Evolutionary conservation across 2,329 filamentous ascomycete species (phyloP), one percentile per base, ranked within the genome.

Genomic region (Cytospora mali): DNA sequence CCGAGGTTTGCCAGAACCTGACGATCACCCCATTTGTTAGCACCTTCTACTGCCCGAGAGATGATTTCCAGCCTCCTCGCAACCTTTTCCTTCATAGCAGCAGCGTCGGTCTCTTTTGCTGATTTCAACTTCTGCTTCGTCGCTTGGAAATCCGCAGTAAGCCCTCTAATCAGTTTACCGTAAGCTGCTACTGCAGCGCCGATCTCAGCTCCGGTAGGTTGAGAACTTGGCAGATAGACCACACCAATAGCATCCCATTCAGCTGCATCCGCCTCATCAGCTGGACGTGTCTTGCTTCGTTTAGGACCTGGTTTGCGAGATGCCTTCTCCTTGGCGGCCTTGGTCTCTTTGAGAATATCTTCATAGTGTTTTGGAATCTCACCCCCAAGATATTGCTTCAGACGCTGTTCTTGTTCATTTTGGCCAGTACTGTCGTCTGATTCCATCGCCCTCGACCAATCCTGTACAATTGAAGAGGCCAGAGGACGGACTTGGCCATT

Each of bases 1-100:
- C 84, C 84, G 39, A 88, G 75, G 60, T 86, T 86, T 67, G 84
- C 81, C 46, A 88, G 72, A 16, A 86, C 81, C 25, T 79, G 77
- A 51, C 79, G 77, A 69, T 86, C 83, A 14, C 84, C 84, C 72
- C 80, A 80, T 27, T 80, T 76, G 57, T 84, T 77, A 1, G 82
- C 83, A 13, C 82, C 79, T 65, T 86, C 80, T 53, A 87, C 75
- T 2, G 82, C 81, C 58, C 78, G 73, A 66, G 78, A 80, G 6
- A 88, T 74, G 5, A 79, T 75, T 46, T 82, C 77, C 62, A 81
- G 79, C 67, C 80, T 81, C 58, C 73, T 69, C 3, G 78, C 76
- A 6, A 80, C 75, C 10, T 75, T 74, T 9, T 74, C 72, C 66
- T 78, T 80, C 18, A 81, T 69, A 50, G 71, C 74, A 4, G 72